Conservation (phyloP, 2,329 filamentous ascomycete species). For the Pseudonectria buxi region DNA sequence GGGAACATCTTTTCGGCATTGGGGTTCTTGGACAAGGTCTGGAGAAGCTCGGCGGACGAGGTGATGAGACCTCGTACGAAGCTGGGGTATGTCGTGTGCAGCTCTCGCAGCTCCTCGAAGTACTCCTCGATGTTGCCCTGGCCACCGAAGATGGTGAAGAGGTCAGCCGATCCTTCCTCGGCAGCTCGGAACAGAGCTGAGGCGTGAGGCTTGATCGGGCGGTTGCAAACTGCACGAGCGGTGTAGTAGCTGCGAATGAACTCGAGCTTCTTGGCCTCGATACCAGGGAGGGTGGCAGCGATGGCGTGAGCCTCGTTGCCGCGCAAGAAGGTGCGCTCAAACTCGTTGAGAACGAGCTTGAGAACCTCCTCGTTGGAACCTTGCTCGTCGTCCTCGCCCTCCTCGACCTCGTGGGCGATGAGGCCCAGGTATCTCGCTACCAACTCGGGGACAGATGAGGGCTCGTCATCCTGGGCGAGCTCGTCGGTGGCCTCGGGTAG, state of each 20-base stretch:
- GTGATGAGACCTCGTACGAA: conserved; percentile 83
- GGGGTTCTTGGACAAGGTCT: conserved; percentile 73
- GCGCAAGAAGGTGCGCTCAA: conserved; percentile 87
- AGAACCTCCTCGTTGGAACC: conserved; percentile 89
- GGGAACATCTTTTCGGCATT: conserved; percentile 91
- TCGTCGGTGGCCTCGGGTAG: conserved; percentile 92
- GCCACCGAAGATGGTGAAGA: conserved; percentile 93
- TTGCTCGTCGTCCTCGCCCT: conserved; percentile 82
- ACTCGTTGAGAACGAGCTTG: conserved; percentile 89
- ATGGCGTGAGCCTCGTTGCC: conserved; percentile 96
- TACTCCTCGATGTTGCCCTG: conserved; percentile 99
- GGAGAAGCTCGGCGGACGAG: conserved; percentile 78
- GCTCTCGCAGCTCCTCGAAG: conserved; percentile 90
- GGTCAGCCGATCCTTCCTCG: conserved; percentile 70
- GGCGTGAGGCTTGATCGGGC: conserved; percentile 85
- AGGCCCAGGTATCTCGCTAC: conserved; percentile 91
- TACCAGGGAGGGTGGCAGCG: conserved; percentile 78
- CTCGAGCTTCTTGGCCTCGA: conserved; percentile 83
- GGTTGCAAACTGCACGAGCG: conserved; percentile 74
- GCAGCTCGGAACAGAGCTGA: conserved; percentile 88
- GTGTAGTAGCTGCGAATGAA: conserved; percentile 90
- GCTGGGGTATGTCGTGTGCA: conserved; percentile 84
- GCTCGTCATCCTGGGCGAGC: conserved; percentile 95
- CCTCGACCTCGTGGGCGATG: conserved; percentile 80
- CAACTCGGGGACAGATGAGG: conserved; percentile 88